Evolutionary conservation across 139 green algal genomes (phyloP).

Genomic region (Parachlorella kessleri): DNA sequence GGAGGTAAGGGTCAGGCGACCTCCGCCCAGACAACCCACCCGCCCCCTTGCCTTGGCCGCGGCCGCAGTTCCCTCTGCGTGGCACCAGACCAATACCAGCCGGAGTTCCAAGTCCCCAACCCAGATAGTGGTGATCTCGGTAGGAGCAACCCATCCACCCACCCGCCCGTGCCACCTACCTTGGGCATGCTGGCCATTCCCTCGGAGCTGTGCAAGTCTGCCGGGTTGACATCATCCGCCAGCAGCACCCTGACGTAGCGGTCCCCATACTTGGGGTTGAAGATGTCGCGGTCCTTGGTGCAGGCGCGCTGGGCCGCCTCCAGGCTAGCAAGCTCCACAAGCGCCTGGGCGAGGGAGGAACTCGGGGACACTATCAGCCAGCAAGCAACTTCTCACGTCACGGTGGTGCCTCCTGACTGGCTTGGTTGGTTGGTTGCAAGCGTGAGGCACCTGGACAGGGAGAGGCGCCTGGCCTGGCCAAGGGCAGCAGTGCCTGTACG

Average conservation of each 20-base stretch:
- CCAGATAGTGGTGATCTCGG: too few relatives aligned
- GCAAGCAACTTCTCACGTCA: background rate
- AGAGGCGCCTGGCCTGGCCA: background rate
- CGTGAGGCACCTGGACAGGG: too few relatives aligned
- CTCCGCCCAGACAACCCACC: too few relatives aligned
- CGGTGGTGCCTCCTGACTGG: background rate
- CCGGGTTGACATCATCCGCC: constrained; percentile 56
- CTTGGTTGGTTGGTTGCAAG: too few relatives aligned
- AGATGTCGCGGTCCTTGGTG: constrained; percentile 56
- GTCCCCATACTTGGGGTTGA: constrained; percentile 71
- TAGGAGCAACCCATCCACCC: too few relatives aligned
- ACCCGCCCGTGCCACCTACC: too few relatives aligned
- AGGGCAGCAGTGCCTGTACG: background rate
- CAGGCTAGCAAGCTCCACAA: background rate
- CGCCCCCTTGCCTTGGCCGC: too few relatives aligned
- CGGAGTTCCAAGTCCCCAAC: too few relatives aligned
- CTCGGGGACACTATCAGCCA: background rate
- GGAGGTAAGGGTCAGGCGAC: too few relatives aligned
- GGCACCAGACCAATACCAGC: too few relatives aligned
- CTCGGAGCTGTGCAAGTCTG: constrained; percentile 51
- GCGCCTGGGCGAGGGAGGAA: background rate
- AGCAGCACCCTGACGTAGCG: constrained; percentile 76
- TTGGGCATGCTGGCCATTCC: constrained; percentile 13
- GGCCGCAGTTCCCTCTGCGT: too few relatives aligned
- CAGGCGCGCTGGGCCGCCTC: constrained; percentile 3